Percentiles rank a stretch among this genome's conserved stretches.
phyloP scores from a whole-genome alignment of 2,329 filamentous ascomycete genomes.

The Sphaerulina populicola region DNA sequence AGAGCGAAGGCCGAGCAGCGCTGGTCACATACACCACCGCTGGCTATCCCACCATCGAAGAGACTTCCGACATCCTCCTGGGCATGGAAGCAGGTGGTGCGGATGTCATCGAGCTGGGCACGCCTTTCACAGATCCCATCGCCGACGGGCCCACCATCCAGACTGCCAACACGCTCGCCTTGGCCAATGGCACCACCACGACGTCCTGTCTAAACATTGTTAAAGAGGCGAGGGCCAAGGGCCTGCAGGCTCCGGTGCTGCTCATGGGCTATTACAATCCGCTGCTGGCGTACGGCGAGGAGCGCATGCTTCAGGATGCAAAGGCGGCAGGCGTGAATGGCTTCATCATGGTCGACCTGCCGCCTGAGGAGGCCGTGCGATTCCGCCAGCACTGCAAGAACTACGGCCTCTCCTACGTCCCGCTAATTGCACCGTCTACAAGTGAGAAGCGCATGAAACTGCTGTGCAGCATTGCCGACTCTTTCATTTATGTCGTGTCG shows the following conservation, averaged over 20 bases:
- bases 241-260: conserved; percentile 72
- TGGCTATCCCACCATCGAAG: conserved; percentile 74
- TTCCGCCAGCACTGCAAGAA: conserved; percentile 78
- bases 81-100: conserved; percentile 88
- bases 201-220: conserved; percentile 73
- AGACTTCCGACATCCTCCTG: conserved; percentile 75
- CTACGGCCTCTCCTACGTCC: conserved; percentile 85
- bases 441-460: conserved; percentile 90
- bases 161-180: conserved; percentile 80
- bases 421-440: conserved; percentile 89
- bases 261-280: conserved; percentile 99
- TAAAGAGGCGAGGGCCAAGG: conserved; percentile 65
- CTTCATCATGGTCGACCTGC: conserved; percentile 93
- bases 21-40: conserved; percentile 95
- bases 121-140: conserved; percentile 96
- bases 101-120: conserved; percentile 89
- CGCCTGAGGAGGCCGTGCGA: conserved; percentile 87
- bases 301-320: conserved; percentile 75
- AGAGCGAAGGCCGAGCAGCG: conserved; percentile 53
- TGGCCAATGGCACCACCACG: conserved; percentile 82
- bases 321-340: conserved; percentile 81
- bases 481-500: conserved; percentile 97
- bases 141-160: conserved; percentile 97
- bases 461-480: conserved; percentile 92
- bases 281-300: conserved; percentile 86